phyloP scores from a whole-genome alignment of 257 asterid species.

The Nicotiana paniculata region DNA sequence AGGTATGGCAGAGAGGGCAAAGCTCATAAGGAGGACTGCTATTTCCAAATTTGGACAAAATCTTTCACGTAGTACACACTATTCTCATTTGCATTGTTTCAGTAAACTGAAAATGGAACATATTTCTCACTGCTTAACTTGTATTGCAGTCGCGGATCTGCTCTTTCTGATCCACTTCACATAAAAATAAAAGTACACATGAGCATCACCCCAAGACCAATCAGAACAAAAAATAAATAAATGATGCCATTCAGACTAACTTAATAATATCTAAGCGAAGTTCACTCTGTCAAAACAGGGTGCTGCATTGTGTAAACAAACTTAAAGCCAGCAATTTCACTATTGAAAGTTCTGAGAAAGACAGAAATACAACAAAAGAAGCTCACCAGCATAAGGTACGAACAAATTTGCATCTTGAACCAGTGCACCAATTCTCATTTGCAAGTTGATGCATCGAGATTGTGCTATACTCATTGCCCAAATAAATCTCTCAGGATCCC shows the following conservation, averaged over 20 bases:
- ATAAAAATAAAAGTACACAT: not conserved
- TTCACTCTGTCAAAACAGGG: not conserved
- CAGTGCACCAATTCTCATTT: slow-evolving; percentile 83
- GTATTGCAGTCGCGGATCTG: not conserved
- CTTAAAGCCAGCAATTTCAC: not conserved
- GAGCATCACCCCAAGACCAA: not conserved
- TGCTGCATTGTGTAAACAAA: not conserved
- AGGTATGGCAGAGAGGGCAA: not conserved
- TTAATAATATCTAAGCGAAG: not conserved
- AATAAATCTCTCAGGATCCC: slow-evolving; percentile 86
- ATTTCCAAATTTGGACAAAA: not conserved
- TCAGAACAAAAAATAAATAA: not conserved
- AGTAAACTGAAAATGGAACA: not conserved
- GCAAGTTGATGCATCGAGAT: slow-evolving; percentile 67
- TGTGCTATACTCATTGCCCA: slow-evolving; percentile 96
- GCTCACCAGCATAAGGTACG: slow-evolving; percentile 96
- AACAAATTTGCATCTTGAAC: slow-evolving; percentile 84
- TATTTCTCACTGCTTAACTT: not conserved
- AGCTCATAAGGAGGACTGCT: not conserved
- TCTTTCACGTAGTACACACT: not conserved
- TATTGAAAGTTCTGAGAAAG: not conserved
- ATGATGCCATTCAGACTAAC: not conserved
- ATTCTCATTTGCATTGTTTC: not conserved
- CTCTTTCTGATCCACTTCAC: not conserved
- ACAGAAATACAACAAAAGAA: slow-evolving; percentile 9